Evolutionary conservation across 352 stramenopile species (phyloP), one percentile per base, ranked within the genome.

Genomic region (Phytophthora hibernalis): DNA sequence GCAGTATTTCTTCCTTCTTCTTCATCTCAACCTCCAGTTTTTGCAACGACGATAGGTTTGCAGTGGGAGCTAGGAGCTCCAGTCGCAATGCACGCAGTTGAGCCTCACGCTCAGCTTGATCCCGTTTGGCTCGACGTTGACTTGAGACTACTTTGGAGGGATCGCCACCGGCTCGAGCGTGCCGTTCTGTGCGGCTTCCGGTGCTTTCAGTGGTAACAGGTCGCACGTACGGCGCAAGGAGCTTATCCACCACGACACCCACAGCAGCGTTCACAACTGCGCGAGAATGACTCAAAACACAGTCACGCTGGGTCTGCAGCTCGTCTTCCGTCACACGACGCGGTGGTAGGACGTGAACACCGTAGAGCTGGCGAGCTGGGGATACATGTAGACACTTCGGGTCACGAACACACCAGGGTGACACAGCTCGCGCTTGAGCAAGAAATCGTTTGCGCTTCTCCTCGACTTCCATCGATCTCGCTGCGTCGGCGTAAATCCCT

Each of bases 331-430:
- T 79, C 47, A 87, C 80, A 1, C 37, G 69, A 57, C 74, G 80
- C 10, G 64, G 54, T 18, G 79, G 80, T 8, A 92, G 47, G 3
- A 80, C 69, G 42, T 90, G 78, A 2, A 92, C 70, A 5, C 56
- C 59, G 21, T 92, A 92, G 18, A 83, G 74, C 56, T 79, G 67
- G 30, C 54, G 55, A 43, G 80, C 80, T 12, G 80, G 81, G 2
- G 66, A 77, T 6, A 58, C 59, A 37, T 77, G 70, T 13, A 87
- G 71, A 42, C 63, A 80, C 44, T 83, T 85, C 1, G 49, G 45
- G 28, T 90, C 71, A 16, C 79, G 80, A 12, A 90, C 81, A 51
- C 83, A 90, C 83, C 83, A 92, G 5, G 64, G 74, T 12, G 83
- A 92, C 28, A 70, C 75, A 13, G 71, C 68, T 28, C 68, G 69